Evolutionary conservation across 2,329 filamentous ascomycete genomes (phyloP).

Genomic region (Alternaria solani): DNA sequence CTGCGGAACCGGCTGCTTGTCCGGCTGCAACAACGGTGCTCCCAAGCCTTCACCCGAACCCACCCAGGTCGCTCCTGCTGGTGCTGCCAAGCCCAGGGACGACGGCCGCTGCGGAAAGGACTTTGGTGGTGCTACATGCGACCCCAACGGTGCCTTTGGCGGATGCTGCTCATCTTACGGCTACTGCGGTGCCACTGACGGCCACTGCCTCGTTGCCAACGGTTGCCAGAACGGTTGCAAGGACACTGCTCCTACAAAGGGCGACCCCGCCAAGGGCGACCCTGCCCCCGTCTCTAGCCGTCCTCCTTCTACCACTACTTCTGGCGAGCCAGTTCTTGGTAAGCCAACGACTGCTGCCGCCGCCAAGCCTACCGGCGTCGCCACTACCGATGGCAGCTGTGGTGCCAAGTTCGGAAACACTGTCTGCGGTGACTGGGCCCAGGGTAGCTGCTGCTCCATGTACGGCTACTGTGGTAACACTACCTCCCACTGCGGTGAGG

Average conservation of each 20-base stretch:
- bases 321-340: constrained; percentile 50
- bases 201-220: constrained; percentile 48
- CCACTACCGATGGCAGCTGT: constrained; percentile 63
- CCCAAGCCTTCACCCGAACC: constrained; percentile 11
- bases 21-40: constrained; percentile 45
- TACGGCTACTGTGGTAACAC: constrained; percentile 64
- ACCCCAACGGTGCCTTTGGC: constrained; percentile 50
- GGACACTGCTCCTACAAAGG: constrained; percentile 24
- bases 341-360: constrained; percentile 32
- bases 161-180: constrained; percentile 51
- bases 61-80: constrained; percentile 16
- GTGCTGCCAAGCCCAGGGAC: constrained; percentile 25
- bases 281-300: constrained; percentile 31
- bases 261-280: constrained; percentile 7
- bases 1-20: constrained; percentile 52
- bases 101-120: constrained; percentile 54
- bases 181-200: constrained; percentile 50
- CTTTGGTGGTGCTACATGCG: constrained; percentile 52
- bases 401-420: constrained; percentile 59
- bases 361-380: constrained; percentile 33
- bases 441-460: constrained; percentile 64
- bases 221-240: constrained; percentile 54
- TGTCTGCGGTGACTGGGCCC: constrained; percentile 62
- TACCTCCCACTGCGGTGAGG: constrained; percentile 63
- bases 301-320: constrained; percentile 43